Conservation (phyloP, 108 stramenopile species). For the Fistulifera pelliculosa region DNA sequence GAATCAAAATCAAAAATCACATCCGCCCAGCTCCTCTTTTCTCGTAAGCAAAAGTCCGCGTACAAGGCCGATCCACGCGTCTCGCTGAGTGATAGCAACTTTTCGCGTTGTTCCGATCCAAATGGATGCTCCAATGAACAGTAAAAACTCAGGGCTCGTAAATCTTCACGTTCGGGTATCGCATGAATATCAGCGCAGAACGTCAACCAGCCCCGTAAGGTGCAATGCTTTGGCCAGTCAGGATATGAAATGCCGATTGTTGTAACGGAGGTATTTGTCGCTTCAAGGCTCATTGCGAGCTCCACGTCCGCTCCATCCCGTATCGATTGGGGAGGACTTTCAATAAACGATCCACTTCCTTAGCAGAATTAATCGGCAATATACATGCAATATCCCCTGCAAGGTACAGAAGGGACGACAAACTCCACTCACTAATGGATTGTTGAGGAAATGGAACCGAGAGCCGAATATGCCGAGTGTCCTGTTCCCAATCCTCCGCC, state of each 20-base stretch:
- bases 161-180: conserved; percentile 71
- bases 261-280: neutral
- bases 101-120: conserved; percentile 50
- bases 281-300: conserved; percentile 23
- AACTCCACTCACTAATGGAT: neutral
- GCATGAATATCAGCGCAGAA: conserved; percentile 76
- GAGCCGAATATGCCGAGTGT: conserved; percentile 63
- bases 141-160: conserved; percentile 49
- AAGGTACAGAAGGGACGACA: conserved; percentile 36
- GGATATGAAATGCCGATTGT: neutral
- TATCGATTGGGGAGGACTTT: conserved; percentile 48
- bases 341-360: conserved; percentile 50
- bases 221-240: conserved; percentile 57
- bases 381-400: conserved; percentile 75
- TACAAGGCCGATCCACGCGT: conserved; percentile 60
- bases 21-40: conserved; percentile 78
- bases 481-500: conserved; percentile 60
- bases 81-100: conserved; percentile 59
- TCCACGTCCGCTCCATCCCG: conserved; percentile 35
- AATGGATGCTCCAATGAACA: conserved; percentile 34
- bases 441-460: conserved; percentile 1
- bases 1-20: conserved; percentile 80
- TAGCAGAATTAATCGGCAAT: conserved; percentile 49
- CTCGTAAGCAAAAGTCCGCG: conserved; percentile 71
- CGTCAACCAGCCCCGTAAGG: conserved; percentile 60